These are phyloP conservation scores for Boletus insuetus DNA, from an alignment of 768 basidiomycete genomes.

Conservation along the genomic window DNA sequence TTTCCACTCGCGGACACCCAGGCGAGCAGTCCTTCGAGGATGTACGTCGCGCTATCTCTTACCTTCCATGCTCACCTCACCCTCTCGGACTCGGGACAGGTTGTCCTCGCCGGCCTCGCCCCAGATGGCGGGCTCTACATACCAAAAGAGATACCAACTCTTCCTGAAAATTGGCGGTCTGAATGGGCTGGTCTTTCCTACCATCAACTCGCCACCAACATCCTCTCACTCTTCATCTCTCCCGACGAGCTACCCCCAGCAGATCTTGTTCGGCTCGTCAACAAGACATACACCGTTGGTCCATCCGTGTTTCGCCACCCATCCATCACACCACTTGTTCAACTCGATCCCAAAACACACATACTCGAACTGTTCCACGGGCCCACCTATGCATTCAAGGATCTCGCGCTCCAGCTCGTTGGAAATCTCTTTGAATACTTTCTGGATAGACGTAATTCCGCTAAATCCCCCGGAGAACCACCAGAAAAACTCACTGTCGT, in stretches of 20 bases:
- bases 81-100: constrained; percentile 43
- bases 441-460: constrained; percentile 73
- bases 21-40: constrained; percentile 88
- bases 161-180: constrained; percentile 79
- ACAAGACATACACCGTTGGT: constrained; percentile 61
- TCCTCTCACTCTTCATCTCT: constrained; percentile 89
- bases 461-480: constrained; percentile 49
- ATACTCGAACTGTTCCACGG: constrained; percentile 95
- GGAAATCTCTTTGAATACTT: constrained; percentile 98
- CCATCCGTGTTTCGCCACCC: constrained; percentile 74
- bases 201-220: constrained; percentile 76
- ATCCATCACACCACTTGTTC: constrained; percentile 70
- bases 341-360: constrained; percentile 46
- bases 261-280: constrained; percentile 72
- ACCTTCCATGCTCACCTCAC: constrained; percentile 1
- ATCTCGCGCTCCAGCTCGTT: constrained; percentile 92
- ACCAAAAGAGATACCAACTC: constrained; percentile 76
- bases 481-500: constrained; percentile 85
- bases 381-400: constrained; percentile 98
- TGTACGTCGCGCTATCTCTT: constrained; percentile 60
- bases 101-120: constrained; percentile 92
- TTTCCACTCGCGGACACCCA: constrained; percentile 83
- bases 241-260: constrained; percentile 68
- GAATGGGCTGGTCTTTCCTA: constrained; percentile 79
- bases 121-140: constrained; percentile 97